Evolutionary conservation across 2,329 filamentous ascomycete genomes (phyloP).

Genomic region (Aspergillus uvarum): DNA sequence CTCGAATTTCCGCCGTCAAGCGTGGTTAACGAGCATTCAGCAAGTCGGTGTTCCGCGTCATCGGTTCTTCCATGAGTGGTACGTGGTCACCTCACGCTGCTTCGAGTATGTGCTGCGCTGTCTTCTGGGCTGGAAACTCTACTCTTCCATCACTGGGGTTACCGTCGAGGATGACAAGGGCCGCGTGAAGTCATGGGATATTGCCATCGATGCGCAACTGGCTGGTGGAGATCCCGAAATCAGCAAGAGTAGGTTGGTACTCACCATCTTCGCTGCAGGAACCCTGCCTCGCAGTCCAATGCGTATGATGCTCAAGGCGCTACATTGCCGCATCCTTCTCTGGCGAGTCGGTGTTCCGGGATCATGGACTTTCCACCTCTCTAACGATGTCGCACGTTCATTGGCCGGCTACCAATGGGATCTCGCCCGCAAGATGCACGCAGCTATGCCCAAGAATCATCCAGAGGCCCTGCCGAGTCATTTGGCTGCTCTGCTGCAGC

Average conservation of each 20-base stretch:
- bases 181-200: conserved; percentile 86
- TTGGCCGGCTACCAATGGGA: conserved; percentile 79
- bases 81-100: conserved; percentile 76
- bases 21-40: conserved; percentile 91
- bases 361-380: conserved; percentile 62
- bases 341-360: conserved; percentile 72
- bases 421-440: conserved; percentile 65
- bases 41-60: conserved; percentile 88
- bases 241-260: conserved; percentile 78
- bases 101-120: conserved; percentile 79
- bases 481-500: conserved; percentile 70
- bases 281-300: conserved; percentile 81
- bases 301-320: conserved; percentile 84
- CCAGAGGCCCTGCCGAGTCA: conserved; percentile 73
- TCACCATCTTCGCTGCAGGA: conserved; percentile 83
- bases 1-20: conserved; percentile 79
- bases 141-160: conserved; percentile 74
- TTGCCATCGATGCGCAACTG: conserved; percentile 88
- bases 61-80: conserved; percentile 80
- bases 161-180: conserved; percentile 83
- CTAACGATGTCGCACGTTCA: conserved; percentile 69
- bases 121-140: conserved; percentile 71
- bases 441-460: conserved; percentile 48
- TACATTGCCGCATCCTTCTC: conserved; percentile 85
- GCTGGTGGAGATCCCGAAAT: conserved; percentile 88